These are phyloP conservation scores for Calonectria crousiana DNA, from an alignment of 2,329 filamentous ascomycete genomes.

Conservation along the genomic window DNA sequence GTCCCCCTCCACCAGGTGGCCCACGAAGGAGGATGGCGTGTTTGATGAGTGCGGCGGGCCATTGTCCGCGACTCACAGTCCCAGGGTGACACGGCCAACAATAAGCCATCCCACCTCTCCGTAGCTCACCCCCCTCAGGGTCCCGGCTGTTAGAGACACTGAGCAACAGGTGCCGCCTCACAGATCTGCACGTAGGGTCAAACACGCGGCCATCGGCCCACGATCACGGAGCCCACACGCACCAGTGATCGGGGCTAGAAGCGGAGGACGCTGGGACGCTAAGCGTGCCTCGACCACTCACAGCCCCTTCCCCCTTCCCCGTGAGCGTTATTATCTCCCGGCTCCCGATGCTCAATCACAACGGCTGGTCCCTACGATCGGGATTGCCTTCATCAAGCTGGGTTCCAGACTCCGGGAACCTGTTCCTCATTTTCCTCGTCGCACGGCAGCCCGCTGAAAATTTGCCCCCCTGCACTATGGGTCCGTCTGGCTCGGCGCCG, in stretches of 20 bases:
- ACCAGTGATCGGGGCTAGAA: conserved; percentile 12
- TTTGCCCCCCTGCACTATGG: not conserved
- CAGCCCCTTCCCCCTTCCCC: no score
- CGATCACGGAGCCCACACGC: conserved; percentile 5
- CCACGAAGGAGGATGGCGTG: not conserved
- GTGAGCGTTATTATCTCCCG: not conserved
- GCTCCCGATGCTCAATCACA: conserved; percentile 10
- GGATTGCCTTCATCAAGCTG: not conserved
- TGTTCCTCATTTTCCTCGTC: not conserved
- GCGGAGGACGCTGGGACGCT: not conserved
- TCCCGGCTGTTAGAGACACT: conserved; percentile 3
- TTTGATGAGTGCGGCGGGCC: not conserved
- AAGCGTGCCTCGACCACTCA: not conserved
- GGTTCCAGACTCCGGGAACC: conserved; percentile 1
- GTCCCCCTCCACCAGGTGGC: not conserved
- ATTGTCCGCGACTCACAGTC: not conserved
- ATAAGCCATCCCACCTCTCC: not conserved
- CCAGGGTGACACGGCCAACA: not conserved
- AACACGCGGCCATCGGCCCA: conserved; percentile 34
- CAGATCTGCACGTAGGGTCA: conserved; percentile 39
- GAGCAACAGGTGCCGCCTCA: not conserved
- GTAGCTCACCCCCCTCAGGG: not conserved
- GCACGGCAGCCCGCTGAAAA: not conserved
- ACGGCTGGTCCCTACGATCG: conserved; percentile 13
- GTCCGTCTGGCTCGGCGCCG: not conserved